Conservation (phyloP, 768 basidiomycete genomes). For the Leccinum fibrillosum region DNA sequence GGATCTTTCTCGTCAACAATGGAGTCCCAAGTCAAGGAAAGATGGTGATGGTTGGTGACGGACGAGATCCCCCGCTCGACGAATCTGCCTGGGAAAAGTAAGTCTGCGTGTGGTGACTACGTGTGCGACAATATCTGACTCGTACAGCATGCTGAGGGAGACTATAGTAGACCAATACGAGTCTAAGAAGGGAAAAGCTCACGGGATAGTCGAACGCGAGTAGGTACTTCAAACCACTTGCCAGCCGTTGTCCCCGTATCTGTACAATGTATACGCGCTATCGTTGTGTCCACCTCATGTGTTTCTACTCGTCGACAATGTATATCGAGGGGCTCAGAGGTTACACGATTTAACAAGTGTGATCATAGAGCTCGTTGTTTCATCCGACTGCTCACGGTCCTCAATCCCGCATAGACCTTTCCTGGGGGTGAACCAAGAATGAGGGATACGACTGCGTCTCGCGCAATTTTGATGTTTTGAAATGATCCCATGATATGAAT, state of each 20-base stretch:
- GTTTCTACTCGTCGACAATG: constrained; percentile 12
- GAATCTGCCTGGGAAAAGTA: constrained; percentile 56
- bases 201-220: constrained; percentile 11
- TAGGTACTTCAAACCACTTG: not conserved
- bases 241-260: not conserved
- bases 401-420: constrained; percentile 85
- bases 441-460: constrained; percentile 93
- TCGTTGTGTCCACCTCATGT: constrained; percentile 1
- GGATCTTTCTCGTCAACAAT: constrained; percentile 63
- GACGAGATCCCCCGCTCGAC: constrained; percentile 57
- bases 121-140: not conserved
- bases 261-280: not conserved
- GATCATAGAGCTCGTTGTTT: constrained; percentile 81
- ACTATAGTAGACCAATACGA: constrained; percentile 51
- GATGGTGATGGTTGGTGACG: constrained; percentile 68
- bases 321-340: constrained; percentile 1
- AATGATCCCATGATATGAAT: constrained; percentile 99
- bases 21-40: constrained; percentile 63
- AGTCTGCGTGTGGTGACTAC: constrained; percentile 20
- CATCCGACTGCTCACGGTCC: constrained; percentile 91
- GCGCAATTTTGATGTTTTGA: constrained; percentile 96
- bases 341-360: constrained; percentile 7
- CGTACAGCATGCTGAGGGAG: constrained; percentile 44
- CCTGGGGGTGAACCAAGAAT: constrained; percentile 96
- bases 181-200: constrained; percentile 29